Evolutionary conservation across 1,284 basidiomycete genomes (phyloP), one percentile per base, ranked within the genome.

Genomic region (Heterobasidion occidentale): DNA sequence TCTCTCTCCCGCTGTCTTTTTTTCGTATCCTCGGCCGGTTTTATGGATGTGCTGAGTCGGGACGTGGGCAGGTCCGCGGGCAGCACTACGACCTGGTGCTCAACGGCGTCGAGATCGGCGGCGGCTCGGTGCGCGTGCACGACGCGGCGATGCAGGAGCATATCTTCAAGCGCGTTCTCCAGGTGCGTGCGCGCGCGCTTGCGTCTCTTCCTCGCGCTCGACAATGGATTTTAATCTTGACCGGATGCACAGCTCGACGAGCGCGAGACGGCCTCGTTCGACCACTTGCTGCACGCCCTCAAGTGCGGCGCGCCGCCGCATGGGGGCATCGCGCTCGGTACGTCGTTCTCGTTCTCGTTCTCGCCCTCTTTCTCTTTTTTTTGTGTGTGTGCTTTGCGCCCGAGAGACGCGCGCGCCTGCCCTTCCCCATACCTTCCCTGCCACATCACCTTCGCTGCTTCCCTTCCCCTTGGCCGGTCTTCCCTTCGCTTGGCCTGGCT

Each of bases 31-130:
- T 19, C 19, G 19, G 19, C 19, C 19, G 19, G 19, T 19, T 19
- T 19, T 2, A 19, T 2, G 19, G 19, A 19, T 54, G 46, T 47
- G 27, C 38, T 15, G 46, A n/a, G n/a, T n/a, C n/a, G n/a, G n/a
- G n/a, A n/a, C n/a, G n/a, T n/a, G n/a, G n/a, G n/a, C n/a, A n/a
- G 88, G 86, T 94, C 61, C 83, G 92, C 51, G 94, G 94, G 2
- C 94, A 98, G 70, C 95, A 98, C 71, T 98, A 98, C 67, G 94
- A 98, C 74, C 86, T 98, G 47, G 94, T 98, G n/a, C 71, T 98
- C 58, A 92, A 98, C 69, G 95, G 94, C 2, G 81, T 88, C 58
- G 94, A 98, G 74, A 90, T 98, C 61, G 94, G 93, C 33, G 94
- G 94, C 35, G 94, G 94, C 11, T 92, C 89, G 36, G 94, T 98